A percentile compares a stretch with the other conserved stretches of the same genome.
These are phyloP conservation scores for Eucalyptus tenuipes DNA, from an alignment of 345 rosid species.

Conservation along the genomic window DNA sequence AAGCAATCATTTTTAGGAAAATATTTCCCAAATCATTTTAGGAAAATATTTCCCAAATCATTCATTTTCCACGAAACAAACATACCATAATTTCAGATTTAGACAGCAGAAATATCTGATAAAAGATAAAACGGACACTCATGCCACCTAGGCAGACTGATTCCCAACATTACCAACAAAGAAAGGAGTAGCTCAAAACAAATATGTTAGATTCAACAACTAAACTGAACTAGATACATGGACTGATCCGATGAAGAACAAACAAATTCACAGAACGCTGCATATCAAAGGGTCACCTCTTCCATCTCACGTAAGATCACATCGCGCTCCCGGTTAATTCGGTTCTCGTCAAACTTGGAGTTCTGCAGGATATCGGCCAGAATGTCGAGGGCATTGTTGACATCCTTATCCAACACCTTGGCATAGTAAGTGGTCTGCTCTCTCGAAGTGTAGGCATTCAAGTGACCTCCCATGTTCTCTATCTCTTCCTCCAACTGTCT, in stretches of 20 bases:
- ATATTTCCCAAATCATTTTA: neutral
- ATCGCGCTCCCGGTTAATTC: constrained; percentile 60
- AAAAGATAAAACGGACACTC: neutral
- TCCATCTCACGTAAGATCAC: constrained; percentile 78
- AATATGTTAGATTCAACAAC: neutral
- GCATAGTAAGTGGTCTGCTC: constrained; percentile 96
- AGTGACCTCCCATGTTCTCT: constrained; percentile 93
- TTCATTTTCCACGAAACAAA: neutral
- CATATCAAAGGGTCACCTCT: constrained; percentile 36
- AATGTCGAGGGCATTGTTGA: constrained; percentile 47
- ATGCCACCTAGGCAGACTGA: neutral
- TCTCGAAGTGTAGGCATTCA: constrained; percentile 90
- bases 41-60: neutral
- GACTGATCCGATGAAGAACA: neutral
- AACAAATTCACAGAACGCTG: neutral
- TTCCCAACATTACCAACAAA: neutral
- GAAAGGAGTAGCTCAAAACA: neutral
- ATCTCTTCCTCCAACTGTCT: constrained; percentile 76
- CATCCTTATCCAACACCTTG: constrained; percentile 73
- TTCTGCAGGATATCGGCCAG: constrained; percentile 94
- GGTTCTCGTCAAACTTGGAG: constrained; percentile 54
- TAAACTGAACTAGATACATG: neutral
- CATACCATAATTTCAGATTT: neutral
- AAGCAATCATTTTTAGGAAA: neutral
- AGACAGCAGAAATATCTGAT: neutral